phyloP scores from a whole-genome alignment of 164 flowering plant genomes.

The Liriodendron chinense region DNA sequence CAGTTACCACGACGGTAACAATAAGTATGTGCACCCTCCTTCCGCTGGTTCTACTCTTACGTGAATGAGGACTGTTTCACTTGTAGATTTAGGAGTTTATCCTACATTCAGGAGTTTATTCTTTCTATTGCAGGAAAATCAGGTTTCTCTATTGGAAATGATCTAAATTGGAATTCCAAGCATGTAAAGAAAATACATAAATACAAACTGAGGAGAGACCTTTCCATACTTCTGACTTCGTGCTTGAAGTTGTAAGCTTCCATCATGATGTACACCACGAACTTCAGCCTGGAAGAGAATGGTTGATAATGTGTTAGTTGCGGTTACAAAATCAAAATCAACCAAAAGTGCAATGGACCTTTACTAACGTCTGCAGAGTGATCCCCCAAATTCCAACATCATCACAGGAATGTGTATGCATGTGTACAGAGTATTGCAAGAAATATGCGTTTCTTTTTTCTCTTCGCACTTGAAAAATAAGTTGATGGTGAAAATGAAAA shows the following conservation, averaged over 20 bases:
- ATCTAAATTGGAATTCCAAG: background rate
- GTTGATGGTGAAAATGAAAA: no score
- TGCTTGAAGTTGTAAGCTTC: conserved; percentile 90
- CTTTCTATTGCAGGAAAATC: conserved; percentile 5
- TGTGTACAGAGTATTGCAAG: no score
- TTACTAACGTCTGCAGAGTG: background rate
- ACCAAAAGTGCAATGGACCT: background rate
- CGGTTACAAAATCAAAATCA: background rate
- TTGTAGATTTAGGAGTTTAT: background rate
- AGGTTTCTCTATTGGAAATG: background rate
- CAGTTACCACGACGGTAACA: background rate
- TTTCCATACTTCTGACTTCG: conserved; percentile 99
- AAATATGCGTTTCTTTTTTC: no score
- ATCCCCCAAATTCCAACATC: background rate
- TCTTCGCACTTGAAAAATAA: no score
- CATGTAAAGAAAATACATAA: background rate
- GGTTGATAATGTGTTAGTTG: background rate
- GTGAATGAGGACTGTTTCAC: background rate
- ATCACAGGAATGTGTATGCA: no score
- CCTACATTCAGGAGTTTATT: background rate
- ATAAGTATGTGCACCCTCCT: background rate
- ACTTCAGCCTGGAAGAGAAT: conserved; percentile 74
- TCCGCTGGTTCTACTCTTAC: background rate
- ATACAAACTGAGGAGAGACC: conserved; percentile 36
- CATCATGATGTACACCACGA: conserved; percentile 87